These are phyloP conservation scores for Leccinum uliginosum DNA, from an alignment of 768 basidiomycete species.

Conservation along the genomic window DNA sequence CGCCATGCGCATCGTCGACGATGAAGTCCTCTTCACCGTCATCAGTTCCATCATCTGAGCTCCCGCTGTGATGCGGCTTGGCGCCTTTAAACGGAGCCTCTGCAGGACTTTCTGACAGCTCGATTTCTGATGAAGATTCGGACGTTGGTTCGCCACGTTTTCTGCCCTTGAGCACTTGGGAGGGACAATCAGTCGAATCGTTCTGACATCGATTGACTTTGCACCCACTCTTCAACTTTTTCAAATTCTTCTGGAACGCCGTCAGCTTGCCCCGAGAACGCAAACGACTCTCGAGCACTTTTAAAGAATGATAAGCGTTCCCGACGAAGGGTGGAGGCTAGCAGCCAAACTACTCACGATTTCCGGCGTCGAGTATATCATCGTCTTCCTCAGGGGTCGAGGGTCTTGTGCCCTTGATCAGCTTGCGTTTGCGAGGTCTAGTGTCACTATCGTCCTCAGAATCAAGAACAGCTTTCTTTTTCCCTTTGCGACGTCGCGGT, in stretches of 20 bases:
- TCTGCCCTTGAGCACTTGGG: constrained; percentile 33
- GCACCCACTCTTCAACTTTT: constrained; percentile 57
- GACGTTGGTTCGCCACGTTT: constrained; percentile 36
- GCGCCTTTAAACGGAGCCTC: constrained; percentile 44
- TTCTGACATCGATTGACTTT: not conserved
- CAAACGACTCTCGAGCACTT: constrained; percentile 60
- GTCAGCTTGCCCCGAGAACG: constrained; percentile 58
- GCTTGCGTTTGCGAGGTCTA: constrained; percentile 35
- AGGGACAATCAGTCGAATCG: constrained; percentile 1
- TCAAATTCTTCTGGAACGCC: constrained; percentile 58
- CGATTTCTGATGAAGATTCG: constrained; percentile 32
- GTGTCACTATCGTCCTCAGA: constrained; percentile 37
- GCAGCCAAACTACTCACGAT: constrained; percentile 39
- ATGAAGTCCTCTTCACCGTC: constrained; percentile 38
- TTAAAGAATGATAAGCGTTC: constrained; percentile 30
- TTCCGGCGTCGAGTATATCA: constrained; percentile 42
- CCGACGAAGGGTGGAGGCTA: not conserved
- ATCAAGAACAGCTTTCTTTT: constrained; percentile 21
- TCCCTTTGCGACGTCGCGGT: constrained; percentile 21
- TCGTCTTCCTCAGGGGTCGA: constrained; percentile 41
- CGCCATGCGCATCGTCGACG: constrained; percentile 52
- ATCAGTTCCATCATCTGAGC: constrained; percentile 35
- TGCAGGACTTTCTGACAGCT: constrained; percentile 24
- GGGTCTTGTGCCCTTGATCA: constrained; percentile 41
- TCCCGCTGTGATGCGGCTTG: constrained; percentile 34